Percentiles rank a stretch among this genome's conserved stretches.
phyloP scores from a whole-genome alignment of 2,329 filamentous ascomycete genomes.

The Triangularia verruculosa region DNA sequence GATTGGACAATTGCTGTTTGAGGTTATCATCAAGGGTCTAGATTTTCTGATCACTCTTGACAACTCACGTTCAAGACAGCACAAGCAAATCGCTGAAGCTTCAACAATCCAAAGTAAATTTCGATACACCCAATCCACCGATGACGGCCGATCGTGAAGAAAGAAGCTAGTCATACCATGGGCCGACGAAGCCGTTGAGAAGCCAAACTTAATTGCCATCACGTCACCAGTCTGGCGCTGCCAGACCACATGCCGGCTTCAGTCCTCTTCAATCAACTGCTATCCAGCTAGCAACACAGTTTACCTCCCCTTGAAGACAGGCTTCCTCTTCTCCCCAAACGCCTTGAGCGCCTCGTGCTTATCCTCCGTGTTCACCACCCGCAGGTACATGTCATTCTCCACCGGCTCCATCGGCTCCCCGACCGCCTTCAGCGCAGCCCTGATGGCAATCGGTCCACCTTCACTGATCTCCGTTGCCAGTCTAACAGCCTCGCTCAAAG shows the following conservation, averaged over 20 bases:
- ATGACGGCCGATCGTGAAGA: neutral
- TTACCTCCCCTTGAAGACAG: slow-evolving; percentile 55
- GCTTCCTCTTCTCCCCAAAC: slow-evolving; percentile 66
- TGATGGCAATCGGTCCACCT: slow-evolving; percentile 73
- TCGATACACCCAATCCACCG: neutral
- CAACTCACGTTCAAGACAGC: neutral
- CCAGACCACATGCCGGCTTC: neutral
- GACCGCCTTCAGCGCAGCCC: slow-evolving; percentile 77
- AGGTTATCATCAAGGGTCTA: neutral
- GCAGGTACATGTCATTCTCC: slow-evolving; percentile 85
- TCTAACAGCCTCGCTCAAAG: slow-evolving; percentile 71
- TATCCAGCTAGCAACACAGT: neutral
- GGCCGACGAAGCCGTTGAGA: neutral
- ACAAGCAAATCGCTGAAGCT: neutral
- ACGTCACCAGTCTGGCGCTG: neutral
- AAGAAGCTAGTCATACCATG: neutral
- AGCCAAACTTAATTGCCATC: neutral
- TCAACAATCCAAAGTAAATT: neutral
- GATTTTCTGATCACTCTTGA: neutral
- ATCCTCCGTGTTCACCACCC: slow-evolving; percentile 81
- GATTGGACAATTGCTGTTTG: neutral
- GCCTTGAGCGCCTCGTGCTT: slow-evolving; percentile 82
- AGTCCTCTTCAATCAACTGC: neutral
- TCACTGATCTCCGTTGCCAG: slow-evolving; percentile 84
- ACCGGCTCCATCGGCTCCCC: slow-evolving; percentile 67